These are phyloP conservation scores for Plectosphaerella sp. DNA, from an alignment of 2,329 filamentous ascomycete species.

Conservation along the genomic window DNA sequence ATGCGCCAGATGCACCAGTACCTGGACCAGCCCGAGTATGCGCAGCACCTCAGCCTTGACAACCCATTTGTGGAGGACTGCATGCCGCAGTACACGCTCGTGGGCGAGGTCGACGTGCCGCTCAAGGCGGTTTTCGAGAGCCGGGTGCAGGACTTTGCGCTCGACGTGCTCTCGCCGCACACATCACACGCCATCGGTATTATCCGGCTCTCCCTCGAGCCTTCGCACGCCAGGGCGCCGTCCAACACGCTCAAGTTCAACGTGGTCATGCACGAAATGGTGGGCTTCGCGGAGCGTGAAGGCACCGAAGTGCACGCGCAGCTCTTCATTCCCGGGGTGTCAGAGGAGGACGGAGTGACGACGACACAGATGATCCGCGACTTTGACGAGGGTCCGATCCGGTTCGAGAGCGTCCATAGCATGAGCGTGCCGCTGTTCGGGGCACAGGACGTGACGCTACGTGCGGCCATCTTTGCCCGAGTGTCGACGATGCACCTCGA, in stretches of 20 bases:
- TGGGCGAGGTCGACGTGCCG: slow-evolving; percentile 91
- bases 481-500: slow-evolving; percentile 93
- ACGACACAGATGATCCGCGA: slow-evolving; percentile 92
- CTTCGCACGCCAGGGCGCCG: slow-evolving; percentile 87
- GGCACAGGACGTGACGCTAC: slow-evolving; percentile 67
- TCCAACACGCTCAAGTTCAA: slow-evolving; percentile 96
- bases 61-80: slow-evolving; percentile 91
- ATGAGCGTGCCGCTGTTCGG: slow-evolving; percentile 88
- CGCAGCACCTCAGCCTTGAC: slow-evolving; percentile 85
- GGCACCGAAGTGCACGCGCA: slow-evolving; percentile 94
- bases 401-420: slow-evolving; percentile 96
- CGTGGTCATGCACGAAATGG: slow-evolving; percentile 93
- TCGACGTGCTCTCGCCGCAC: slow-evolving; percentile 89
- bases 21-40: slow-evolving; percentile 89
- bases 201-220: slow-evolving; percentile 84
- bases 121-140: slow-evolving; percentile 91
- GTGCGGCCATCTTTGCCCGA: slow-evolving; percentile 87
- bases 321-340: slow-evolving; percentile 89
- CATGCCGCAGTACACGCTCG: slow-evolving; percentile 86
- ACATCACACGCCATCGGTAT: slow-evolving; percentile 89
- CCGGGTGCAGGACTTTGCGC: slow-evolving; percentile 85
- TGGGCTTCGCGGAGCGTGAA: slow-evolving; percentile 92
- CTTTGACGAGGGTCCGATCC: slow-evolving; percentile 88
- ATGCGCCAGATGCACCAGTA: slow-evolving; percentile 99
- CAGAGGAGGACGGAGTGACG: slow-evolving; percentile 85